Base-by-base conservation (phyloP, 2,329 filamentous ascomycete species). In the Epichloe gansuensis region DNA sequence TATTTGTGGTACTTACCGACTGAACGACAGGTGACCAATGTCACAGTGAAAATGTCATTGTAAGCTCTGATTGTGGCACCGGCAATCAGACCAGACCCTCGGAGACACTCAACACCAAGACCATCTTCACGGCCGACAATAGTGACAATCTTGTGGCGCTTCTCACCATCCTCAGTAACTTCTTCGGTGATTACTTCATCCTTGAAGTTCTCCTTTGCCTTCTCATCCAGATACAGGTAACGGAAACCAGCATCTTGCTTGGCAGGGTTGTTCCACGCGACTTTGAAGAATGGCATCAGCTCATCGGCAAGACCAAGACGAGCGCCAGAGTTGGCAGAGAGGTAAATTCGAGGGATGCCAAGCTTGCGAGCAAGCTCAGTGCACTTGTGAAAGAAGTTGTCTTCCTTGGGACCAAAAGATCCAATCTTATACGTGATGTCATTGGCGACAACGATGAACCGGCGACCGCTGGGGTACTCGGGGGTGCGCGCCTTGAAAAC, bases 351-450 rank as follows among this genome's bases (percentile, higher is more conserved):
- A 25, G 93, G 93, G 63, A 98, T 95, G 40, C 93, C 93, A 56
- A 96, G 77, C 75, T 89, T 91, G 62, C 90, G 84, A 56, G 93
- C 93, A 59, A 96, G 78, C 71, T 98, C 90, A 9, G 93, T 97
- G 74, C 93, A 98, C 78, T 97, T 96, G 78, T 94, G 80, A 82
- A 98, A 98, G 81, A 95, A 98, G 62, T 87, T 85, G 71, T 98
- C 93, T 74, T 98, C 93, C 71, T 85, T 84, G 41, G 93, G 93
- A 50, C 93, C 93, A 67, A 98, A 98, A 2, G 89, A 95, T 64
- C 93, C 93, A 67, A 97, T 98, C 78, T 94, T 94, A 80, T 89
- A 97, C 17, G 93, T 98, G 68, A 98, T 98, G 66, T 98, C 93
- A 78, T 98, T 98, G 77, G 93, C 90, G 57, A 98, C 85, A 58